Percentiles rank a stretch among this genome's conserved stretches.
Evolutionary conservation across 2,329 filamentous ascomycete genomes (phyloP).

Genomic region (Epicoccum sorghinum): DNA sequence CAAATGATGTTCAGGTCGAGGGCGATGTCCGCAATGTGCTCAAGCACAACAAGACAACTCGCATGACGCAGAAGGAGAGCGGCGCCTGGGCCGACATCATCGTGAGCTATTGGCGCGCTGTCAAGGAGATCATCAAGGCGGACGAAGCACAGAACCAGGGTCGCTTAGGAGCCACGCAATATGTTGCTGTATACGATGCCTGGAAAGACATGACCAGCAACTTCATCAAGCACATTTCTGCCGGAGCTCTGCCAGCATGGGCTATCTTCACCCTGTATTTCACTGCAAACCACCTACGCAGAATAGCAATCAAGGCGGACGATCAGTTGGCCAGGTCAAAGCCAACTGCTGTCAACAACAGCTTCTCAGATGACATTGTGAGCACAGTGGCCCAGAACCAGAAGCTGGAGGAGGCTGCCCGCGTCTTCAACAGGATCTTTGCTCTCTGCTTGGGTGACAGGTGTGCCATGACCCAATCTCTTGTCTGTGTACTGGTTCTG

Average conservation of each 20-base stretch:
- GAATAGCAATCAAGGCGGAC: conserved; percentile 92
- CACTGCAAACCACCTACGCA: conserved; percentile 81
- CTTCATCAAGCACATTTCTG: conserved; percentile 81
- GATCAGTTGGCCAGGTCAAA: conserved; percentile 64
- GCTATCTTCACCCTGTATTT: conserved; percentile 90
- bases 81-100: conserved; percentile 90
- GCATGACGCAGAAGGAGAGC: conserved; percentile 69
- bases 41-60: conserved; percentile 65
- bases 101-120: conserved; percentile 80
- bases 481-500: conserved; percentile 20
- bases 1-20: conserved; percentile 69
- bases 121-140: conserved; percentile 72
- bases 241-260: conserved; percentile 81
- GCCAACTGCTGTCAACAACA: conserved; percentile 53
- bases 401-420: conserved; percentile 87
- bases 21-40: conserved; percentile 73
- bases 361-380: conserved; percentile 82
- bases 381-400: conserved; percentile 70
- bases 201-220: conserved; percentile 85
- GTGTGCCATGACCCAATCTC: conserved; percentile 53
- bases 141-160: conserved; percentile 60
- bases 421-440: conserved; percentile 91
- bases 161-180: conserved; percentile 61
- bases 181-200: conserved; percentile 80
- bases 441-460: conserved; percentile 87